Evolutionary conservation across 768 basidiomycete species (phyloP).

Genomic region (Lentinula sp.): DNA sequence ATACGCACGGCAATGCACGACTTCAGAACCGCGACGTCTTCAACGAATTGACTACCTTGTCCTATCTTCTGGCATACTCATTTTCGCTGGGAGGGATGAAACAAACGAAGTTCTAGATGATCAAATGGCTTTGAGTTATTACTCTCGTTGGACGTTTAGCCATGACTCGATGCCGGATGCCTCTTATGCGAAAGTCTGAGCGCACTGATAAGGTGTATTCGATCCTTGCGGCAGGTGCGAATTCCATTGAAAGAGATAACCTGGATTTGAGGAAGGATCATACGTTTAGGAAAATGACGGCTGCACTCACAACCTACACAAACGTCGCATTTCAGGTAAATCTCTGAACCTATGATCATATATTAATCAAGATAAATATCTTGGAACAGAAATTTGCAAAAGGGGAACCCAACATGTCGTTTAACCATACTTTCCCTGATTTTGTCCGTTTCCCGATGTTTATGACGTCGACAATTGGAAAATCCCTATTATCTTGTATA

Average conservation of each 20-base stretch:
- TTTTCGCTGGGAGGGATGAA: slow-evolving; percentile 20
- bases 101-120: slow-evolving; percentile 28
- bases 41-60: slow-evolving; percentile 29
- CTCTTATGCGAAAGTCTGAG: slow-evolving; percentile 15
- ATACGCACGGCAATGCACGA: slow-evolving; percentile 28
- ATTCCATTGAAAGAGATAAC: slow-evolving; percentile 19
- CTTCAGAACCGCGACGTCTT: slow-evolving; percentile 17
- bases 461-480: neutral
- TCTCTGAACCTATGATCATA: neutral
- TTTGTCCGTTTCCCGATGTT: neutral
- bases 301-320: slow-evolving; percentile 18
- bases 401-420: slow-evolving; percentile 23
- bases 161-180: slow-evolving; percentile 25
- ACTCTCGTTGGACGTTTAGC: slow-evolving; percentile 27
- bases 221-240: slow-evolving; percentile 15
- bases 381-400: slow-evolving; percentile 23
- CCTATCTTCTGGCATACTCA: slow-evolving; percentile 20
- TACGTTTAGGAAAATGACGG: slow-evolving; percentile 10
- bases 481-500: neutral
- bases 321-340: slow-evolving; percentile 18
- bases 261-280: slow-evolving; percentile 25
- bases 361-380: neutral
- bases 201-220: slow-evolving; percentile 25
- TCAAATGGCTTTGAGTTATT: slow-evolving; percentile 25
- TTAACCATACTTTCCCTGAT: slow-evolving; percentile 32